A percentile compares a stretch with the other conserved stretches of the same genome.
phyloP scores from a whole-genome alignment of 2,329 filamentous ascomycete genomes.

The Arachnomyces sp. region DNA sequence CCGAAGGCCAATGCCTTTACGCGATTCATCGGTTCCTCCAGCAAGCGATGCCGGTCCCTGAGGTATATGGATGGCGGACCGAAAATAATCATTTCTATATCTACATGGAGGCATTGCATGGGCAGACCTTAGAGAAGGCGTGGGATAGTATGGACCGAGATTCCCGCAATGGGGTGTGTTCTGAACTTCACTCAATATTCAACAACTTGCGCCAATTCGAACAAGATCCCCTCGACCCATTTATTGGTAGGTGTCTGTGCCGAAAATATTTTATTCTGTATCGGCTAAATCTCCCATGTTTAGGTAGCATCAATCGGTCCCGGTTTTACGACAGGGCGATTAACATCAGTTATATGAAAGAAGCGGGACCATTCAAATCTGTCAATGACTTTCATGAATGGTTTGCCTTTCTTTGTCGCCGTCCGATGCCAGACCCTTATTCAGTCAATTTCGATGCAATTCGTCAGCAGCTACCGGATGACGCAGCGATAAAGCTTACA shows the following conservation, averaged over 20 bases:
- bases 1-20: conserved; percentile 27
- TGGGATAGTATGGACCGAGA: conserved; percentile 18
- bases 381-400: conserved; percentile 26
- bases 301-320: conserved; percentile 13
- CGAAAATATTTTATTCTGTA: neutral
- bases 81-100: conserved; percentile 21
- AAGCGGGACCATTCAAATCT: conserved; percentile 23
- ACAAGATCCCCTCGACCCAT: conserved; percentile 19
- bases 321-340: conserved; percentile 20
- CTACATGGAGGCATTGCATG: conserved; percentile 28
- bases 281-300: conserved; percentile 2
- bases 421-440: conserved; percentile 18
- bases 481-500: conserved; percentile 26
- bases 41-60: conserved; percentile 26
- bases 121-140: conserved; percentile 19
- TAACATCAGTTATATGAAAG: conserved; percentile 11
- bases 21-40: conserved; percentile 15
- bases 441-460: conserved; percentile 21
- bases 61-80: conserved; percentile 29
- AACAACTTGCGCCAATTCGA: conserved; percentile 18
- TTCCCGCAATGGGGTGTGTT: conserved; percentile 11
- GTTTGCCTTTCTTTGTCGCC: conserved; percentile 20
- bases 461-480: conserved; percentile 22
- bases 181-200: conserved; percentile 14
- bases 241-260: conserved; percentile 19